Evolutionary conservation across 257 asterid genomes (phyloP), one percentile per base, ranked within the genome.

Genomic region (Orobanche coerulescens): DNA sequence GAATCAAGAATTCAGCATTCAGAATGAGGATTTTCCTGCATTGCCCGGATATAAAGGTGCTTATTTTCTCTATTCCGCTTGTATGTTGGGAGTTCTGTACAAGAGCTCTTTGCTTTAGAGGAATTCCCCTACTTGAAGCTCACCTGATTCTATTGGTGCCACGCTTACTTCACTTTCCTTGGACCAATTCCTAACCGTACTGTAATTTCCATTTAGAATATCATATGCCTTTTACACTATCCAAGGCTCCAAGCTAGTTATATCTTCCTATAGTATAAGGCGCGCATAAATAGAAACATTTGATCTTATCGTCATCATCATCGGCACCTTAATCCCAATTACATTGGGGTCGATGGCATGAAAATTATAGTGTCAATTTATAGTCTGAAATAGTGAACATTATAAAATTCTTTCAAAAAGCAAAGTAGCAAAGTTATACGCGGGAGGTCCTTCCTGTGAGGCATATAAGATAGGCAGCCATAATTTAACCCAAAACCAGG

Each of bases 21-120:
- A 87, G 69, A 90, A 83, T 81, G 97, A 90, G 84, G 97, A 90
- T 76, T 90, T 90, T 64, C 95, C 97, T 50, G 95, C 97, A 70
- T 79, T 87, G 79, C 94, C 95, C 8, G 95, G 95, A 75, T 90
- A 72, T 71, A 83, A 82, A 90, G 97, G 97, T 90, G 76, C 65
- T 66, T 56, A 60, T 55, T 58, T 53, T 71, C 14, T 69, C 16
- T 40, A 13, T 51, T 14, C 34, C 52, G 65, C 57, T 44, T 39
- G 57, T 40, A 13, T 24, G 24, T 18, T 14, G 31, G 58, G 24
- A 69, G 39, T 44, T 28, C 14, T 47, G 49, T 53, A 40, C 54
- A 8, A 54, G 50, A 33, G 50, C 58, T 43, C 54, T 56, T 36
- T 46, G 6, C 12, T 40, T 31, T 34, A 26, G 53, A 53, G 52